These are phyloP conservation scores for Megacollybia marginata DNA, from an alignment of 768 basidiomycete genomes.

Conservation along the genomic window DNA sequence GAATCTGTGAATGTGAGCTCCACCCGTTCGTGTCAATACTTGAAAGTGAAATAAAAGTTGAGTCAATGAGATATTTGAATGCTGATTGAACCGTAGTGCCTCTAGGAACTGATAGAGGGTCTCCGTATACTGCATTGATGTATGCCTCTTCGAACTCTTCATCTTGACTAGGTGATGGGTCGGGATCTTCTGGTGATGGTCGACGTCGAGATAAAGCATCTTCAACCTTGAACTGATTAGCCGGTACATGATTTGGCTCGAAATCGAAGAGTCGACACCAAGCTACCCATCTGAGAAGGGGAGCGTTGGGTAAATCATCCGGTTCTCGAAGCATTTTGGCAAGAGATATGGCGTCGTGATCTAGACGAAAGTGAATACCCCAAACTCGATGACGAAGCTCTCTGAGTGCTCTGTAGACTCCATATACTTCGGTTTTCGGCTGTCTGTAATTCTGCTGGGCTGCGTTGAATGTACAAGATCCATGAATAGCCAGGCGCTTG, in stretches of 20 bases:
- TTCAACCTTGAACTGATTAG: slow-evolving; percentile 16
- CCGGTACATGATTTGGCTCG: slow-evolving; percentile 25
- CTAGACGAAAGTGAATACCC: slow-evolving; percentile 23
- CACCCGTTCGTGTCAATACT: too few relatives aligned
- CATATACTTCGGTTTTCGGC: slow-evolving; percentile 30
- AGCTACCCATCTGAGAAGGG: slow-evolving; percentile 29
- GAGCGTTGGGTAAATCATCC: slow-evolving; percentile 24
- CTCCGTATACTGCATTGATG: too few relatives aligned
- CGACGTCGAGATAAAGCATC: slow-evolving; percentile 27
- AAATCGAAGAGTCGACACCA: slow-evolving; percentile 30
- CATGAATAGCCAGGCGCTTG: slow-evolving; percentile 18
- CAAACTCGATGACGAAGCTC: slow-evolving; percentile 19
- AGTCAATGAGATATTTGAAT: too few relatives aligned
- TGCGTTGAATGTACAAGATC: slow-evolving; percentile 26
- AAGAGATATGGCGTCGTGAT: slow-evolving; percentile 28
- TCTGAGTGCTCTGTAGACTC: slow-evolving; percentile 23
- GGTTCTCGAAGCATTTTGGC: slow-evolving; percentile 28
- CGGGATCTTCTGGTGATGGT: slow-evolving; percentile 3
- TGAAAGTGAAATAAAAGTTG: too few relatives aligned
- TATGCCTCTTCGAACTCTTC: slow-evolving; percentile 14
- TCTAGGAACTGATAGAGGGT: too few relatives aligned
- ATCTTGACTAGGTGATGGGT: slow-evolving; percentile 15
- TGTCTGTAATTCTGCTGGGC: slow-evolving; percentile 25
- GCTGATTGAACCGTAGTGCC: too few relatives aligned
- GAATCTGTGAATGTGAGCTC: too few relatives aligned